Conservation (phyloP, 2,329 filamentous ascomycete species). For the Talaromyces sp. region DNA sequence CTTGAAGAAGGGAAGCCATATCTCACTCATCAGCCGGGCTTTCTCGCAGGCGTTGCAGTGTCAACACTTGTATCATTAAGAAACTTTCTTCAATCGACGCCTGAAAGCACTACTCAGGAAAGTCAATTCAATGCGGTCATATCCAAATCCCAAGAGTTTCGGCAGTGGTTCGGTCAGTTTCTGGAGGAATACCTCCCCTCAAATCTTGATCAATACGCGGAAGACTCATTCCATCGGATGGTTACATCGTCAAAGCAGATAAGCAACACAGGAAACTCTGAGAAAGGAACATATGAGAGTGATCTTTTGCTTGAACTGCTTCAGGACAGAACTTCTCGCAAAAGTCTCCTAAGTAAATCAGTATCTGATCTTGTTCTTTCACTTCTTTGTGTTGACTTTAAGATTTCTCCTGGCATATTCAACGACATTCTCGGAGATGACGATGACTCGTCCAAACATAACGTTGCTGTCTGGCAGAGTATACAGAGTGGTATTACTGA, state of each 20-base stretch:
- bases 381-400: constrained; percentile 67
- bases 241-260: constrained; percentile 64
- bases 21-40: constrained; percentile 62
- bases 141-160: constrained; percentile 68
- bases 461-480: constrained; percentile 69
- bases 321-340: constrained; percentile 59
- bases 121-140: constrained; percentile 74
- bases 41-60: constrained; percentile 73
- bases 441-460: constrained; percentile 55
- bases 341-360: constrained; percentile 67
- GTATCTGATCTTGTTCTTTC: constrained; percentile 44
- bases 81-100: constrained; percentile 67
- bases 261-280: constrained; percentile 62
- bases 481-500: constrained; percentile 61
- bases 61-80: constrained; percentile 74
- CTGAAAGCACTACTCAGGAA: constrained; percentile 78
- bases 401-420: constrained; percentile 51
- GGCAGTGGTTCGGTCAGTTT: constrained; percentile 70
- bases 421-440: constrained; percentile 68
- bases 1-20: constrained; percentile 62
- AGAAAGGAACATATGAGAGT: constrained; percentile 68
- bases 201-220: constrained; percentile 44
- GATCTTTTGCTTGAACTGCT: constrained; percentile 74
- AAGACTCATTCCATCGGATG: constrained; percentile 60
- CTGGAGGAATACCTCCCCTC: constrained; percentile 58